Base-by-base conservation (phyloP, 768 basidiomycete genomes). In the Xerocomus brunneocitrinus region DNA sequence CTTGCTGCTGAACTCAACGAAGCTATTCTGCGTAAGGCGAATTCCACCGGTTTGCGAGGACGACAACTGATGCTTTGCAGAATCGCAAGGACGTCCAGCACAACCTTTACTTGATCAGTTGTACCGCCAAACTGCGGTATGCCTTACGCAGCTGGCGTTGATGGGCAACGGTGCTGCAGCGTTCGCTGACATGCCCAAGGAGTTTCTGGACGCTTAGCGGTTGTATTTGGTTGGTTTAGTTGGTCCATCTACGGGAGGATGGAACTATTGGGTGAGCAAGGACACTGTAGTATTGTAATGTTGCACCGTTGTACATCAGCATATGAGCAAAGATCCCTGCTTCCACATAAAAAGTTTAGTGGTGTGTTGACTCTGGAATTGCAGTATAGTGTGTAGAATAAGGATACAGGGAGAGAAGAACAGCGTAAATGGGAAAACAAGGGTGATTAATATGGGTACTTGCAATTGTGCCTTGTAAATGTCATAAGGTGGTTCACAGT, bases 1-100 rank as follows among this genome's bases (percentile, higher is more conserved):
- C 76, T 93, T 51, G 86, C 87, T 28, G 84, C 81, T 54, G 89
- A 91, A 70, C 67, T 93, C 36, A 93, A 94, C 61, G 78, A 83
- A 66, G 89, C 84, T 38, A 91, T 95, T 53, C 73, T 94, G 49
- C 87, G 91, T 92, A 61, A 59, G 84, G 71, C 42, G 41, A 45
- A 34, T 36, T 47, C 40, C 14, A 50, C 6, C 22, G 49, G 16
- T 47, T 40, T 28, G 13, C 2, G 34, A 38, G 8, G 34, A 32
- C 28, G 53, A 27, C 42, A 52, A 35, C 55, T 61, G 41, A 57
- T 32, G 8, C 5, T 25, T 28, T 38, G 49, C 27, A 94, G 91
- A 82, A 69, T 91, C 90, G 0, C 87, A 89, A 73, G 87, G 87
- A 19, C 80, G 81, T 35, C 89, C 89, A 3, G 72, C 80, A 6